A percentile compares a stretch with the other conserved stretches of the same genome.
Conservation (phyloP, 192 early-diverging fungal species). For the Mortierella hygrophila region DNA sequence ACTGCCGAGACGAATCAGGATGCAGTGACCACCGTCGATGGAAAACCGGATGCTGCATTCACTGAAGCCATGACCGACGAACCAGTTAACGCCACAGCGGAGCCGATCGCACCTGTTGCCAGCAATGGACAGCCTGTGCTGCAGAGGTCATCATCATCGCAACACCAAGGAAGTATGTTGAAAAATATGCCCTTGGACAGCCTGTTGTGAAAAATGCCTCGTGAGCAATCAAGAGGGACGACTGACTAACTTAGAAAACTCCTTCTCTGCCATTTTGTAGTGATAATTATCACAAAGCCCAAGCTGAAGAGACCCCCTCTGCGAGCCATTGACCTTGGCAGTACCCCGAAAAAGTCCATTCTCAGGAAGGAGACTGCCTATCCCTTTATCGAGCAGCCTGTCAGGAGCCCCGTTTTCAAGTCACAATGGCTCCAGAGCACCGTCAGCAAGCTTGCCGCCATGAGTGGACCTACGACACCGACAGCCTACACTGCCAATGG, state of each 20-base stretch:
- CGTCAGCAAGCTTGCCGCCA: slow-evolving; percentile 49
- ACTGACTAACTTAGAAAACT: slow-evolving; percentile 1
- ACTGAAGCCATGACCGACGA: not conserved
- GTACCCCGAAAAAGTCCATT: slow-evolving; percentile 39
- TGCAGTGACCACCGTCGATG: not conserved
- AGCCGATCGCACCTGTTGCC: not conserved
- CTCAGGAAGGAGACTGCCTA: slow-evolving; percentile 52
- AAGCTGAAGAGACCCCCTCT: slow-evolving; percentile 43
- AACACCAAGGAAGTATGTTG: slow-evolving; percentile 24
- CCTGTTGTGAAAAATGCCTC: slow-evolving; percentile 1
- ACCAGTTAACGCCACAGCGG: not conserved
- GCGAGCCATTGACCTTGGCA: slow-evolving; percentile 30
- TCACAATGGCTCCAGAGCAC: slow-evolving; percentile 55
- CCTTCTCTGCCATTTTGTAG: not conserved
- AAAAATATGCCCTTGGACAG: not conserved
- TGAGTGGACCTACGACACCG: slow-evolving; percentile 43
- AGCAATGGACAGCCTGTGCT: slow-evolving; percentile 1
- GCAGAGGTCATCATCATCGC: slow-evolving; percentile 1
- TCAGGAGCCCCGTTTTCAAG: slow-evolving; percentile 46
- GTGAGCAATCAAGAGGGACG: not conserved
- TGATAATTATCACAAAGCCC: slow-evolving; percentile 26
- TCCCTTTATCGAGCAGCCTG: slow-evolving; percentile 48
- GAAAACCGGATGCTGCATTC: not conserved
- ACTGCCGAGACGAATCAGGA: not conserved
- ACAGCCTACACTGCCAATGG: slow-evolving; percentile 47